A percentile compares a stretch with the other conserved stretches of the same genome.
phyloP scores from a whole-genome alignment of 768 basidiomycete genomes.

The Lentinula detonsa region DNA sequence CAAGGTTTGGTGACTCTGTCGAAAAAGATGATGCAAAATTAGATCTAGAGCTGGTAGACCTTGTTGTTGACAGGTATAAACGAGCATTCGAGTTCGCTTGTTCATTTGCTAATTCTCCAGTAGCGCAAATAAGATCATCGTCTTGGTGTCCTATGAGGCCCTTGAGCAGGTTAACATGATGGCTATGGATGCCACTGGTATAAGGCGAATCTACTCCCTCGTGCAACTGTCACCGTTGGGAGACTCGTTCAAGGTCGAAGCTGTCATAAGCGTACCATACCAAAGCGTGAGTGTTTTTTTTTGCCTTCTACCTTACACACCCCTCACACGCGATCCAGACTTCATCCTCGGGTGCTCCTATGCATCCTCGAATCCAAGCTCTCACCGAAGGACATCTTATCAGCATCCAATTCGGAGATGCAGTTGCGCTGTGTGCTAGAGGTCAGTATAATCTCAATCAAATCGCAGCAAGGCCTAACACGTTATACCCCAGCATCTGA shows the following conservation, averaged over 20 bases:
- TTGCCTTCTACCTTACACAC: not conserved
- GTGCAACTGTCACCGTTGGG: constrained; percentile 38
- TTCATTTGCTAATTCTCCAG: constrained; percentile 4
- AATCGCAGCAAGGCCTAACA: not conserved
- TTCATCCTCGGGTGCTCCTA: constrained; percentile 59
- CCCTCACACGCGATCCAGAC: constrained; percentile 33
- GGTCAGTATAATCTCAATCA: constrained; percentile 29
- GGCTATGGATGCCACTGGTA: constrained; percentile 32
- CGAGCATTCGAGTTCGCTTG: not conserved
- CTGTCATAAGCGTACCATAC: constrained; percentile 61
- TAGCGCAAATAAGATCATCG: constrained; percentile 46
- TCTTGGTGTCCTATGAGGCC: constrained; percentile 66
- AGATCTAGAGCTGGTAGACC: constrained; percentile 71
- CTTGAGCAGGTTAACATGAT: constrained; percentile 36
- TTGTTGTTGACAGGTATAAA: constrained; percentile 53
- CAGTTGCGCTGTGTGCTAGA: constrained; percentile 65
- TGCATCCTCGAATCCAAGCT: constrained; percentile 63
- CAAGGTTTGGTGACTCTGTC: constrained; percentile 28
- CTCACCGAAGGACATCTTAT: constrained; percentile 54
- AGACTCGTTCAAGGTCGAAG: constrained; percentile 38
- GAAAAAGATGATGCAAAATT: constrained; percentile 39
- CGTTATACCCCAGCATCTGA: constrained; percentile 46
- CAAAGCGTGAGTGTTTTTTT: constrained; percentile 50
- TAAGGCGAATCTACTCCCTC: constrained; percentile 63
- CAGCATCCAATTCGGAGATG: constrained; percentile 70